Base-by-base conservation (phyloP, 306 rosid genomes). In the Glycine soja region DNA sequence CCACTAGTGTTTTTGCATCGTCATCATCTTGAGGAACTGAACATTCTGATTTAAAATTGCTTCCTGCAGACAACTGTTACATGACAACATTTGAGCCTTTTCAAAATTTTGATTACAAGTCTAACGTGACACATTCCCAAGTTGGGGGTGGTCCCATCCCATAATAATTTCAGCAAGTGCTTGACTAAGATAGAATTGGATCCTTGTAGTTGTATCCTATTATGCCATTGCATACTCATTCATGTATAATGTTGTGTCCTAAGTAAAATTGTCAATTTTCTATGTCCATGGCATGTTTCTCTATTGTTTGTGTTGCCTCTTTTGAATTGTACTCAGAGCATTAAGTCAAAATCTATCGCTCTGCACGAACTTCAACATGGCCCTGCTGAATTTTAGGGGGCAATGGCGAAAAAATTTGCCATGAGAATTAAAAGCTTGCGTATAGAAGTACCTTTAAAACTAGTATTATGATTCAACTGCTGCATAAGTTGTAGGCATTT, bases 51-150 rank as follows among this genome's bases (percentile, higher is more conserved):
- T 50, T 79, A 72, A 48, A 80, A 48, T 24, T 42, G 36, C 74
- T 79, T 59, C 79, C 69, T 54, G 65, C 71, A 66, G 63, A 83
- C 78, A 68, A 80, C 2, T 70, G 63, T 9, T 57, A 71, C 5
- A 34, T 34, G 74, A 76, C 79, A 78, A 73, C 74, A 76, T 24
- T 62, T 46, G 85, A 84, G 78, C 80, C 80, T 64, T 78, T 83
- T 16, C 36, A 38, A 38, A 61, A 61, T 45, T 66, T 51, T 72
- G 72, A 56, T 75, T 70, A 77, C 43, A 68, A 81, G 68, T 81
- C 58, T 64, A 79, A 38, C 30, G 14, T 75, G 81, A 81, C 61
- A 24, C 36, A 34, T 63, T 66, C 70, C 57, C 14, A 12, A 43
- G 63, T 56, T 54, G 7, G 47, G 19, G 4, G 70, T 24, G 47